Percentiles rank a stretch among this genome's conserved stretches.
phyloP scores from a whole-genome alignment of 2,329 filamentous ascomycete species.

The Cladosporium sp. region DNA sequence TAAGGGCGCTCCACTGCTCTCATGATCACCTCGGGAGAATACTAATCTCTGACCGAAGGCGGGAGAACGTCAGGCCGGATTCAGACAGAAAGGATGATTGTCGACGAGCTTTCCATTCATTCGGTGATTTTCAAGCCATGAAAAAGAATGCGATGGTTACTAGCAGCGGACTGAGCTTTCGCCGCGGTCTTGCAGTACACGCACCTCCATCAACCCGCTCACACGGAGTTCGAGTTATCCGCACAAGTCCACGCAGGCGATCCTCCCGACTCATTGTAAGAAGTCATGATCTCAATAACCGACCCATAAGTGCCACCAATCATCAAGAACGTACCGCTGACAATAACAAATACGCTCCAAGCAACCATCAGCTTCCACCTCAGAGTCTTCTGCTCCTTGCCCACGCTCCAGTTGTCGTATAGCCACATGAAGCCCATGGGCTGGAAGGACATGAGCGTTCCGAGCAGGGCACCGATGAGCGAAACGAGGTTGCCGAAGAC shows the following conservation, averaged over 20 bases:
- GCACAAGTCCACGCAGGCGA: slow-evolving; percentile 19
- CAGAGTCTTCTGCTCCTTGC: slow-evolving; percentile 3
- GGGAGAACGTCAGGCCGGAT: too few species aligned
- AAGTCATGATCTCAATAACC: slow-evolving; percentile 34
- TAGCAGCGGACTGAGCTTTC: too few species aligned
- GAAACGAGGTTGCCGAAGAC: slow-evolving; percentile 46
- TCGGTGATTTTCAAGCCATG: too few species aligned
- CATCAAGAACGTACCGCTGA: slow-evolving; percentile 43
- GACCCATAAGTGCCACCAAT: slow-evolving; percentile 40
- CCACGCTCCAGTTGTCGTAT: slow-evolving; percentile 9
- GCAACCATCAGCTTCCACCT: slow-evolving; percentile 33
- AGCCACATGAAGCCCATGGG: slow-evolving; percentile 34
- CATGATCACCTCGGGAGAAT: too few species aligned
- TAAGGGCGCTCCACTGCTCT: too few species aligned
- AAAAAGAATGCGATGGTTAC: too few species aligned
- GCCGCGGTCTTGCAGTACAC: not conserved
- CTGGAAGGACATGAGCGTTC: slow-evolving; percentile 45
- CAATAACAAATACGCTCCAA: slow-evolving; percentile 46
- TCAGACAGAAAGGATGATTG: too few species aligned
- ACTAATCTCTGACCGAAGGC: too few species aligned
- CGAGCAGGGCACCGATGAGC: slow-evolving; percentile 43
- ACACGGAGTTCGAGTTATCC: slow-evolving; percentile 20
- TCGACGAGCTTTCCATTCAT: too few species aligned
- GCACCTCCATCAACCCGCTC: not conserved
- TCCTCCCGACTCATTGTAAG: slow-evolving; percentile 10